phyloP scores from a whole-genome alignment of 2,329 filamentous ascomycete genomes.

The Penicillium sp. region DNA sequence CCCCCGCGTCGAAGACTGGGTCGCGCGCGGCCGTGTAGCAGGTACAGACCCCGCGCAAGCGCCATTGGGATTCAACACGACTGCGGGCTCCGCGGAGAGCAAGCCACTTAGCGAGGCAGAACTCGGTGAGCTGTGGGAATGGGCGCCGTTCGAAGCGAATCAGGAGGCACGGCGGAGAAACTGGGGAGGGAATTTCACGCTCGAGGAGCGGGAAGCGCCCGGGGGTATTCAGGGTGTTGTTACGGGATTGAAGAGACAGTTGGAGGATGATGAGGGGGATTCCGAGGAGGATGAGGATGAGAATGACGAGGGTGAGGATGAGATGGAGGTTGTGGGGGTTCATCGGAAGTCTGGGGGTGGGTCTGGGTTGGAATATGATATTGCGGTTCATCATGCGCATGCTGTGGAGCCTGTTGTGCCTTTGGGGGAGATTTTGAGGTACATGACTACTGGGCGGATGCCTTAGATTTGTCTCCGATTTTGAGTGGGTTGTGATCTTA shows the following conservation, averaged over 20 bases:
- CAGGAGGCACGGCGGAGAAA: conserved; percentile 48
- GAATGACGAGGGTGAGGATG: conserved; percentile 40
- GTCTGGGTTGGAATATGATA: conserved; percentile 36
- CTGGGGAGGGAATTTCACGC: conserved; percentile 67
- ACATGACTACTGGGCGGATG: conserved; percentile 50
- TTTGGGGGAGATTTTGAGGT: conserved; percentile 50
- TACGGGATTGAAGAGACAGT: conserved; percentile 64
- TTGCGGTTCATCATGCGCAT: conserved; percentile 28
- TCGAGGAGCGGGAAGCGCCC: conserved; percentile 61
- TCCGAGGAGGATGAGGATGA: conserved; percentile 56
- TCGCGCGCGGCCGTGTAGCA: conserved; percentile 61
- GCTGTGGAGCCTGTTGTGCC: conserved; percentile 35
- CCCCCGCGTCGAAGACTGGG: conserved; percentile 71
- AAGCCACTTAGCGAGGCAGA: conserved; percentile 46
- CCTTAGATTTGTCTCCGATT: not conserved
- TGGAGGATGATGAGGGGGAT: conserved; percentile 56
- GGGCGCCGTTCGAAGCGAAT: conserved; percentile 52
- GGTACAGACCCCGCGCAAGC: conserved; percentile 12
- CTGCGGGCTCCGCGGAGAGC: not conserved
- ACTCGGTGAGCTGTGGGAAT: conserved; percentile 61
- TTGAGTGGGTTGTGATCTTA: too few relatives aligned
- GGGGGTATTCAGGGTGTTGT: conserved; percentile 66
- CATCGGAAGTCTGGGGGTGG: conserved; percentile 32
- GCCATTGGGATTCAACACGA: not conserved
- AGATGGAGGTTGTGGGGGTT: conserved; percentile 44